Percentiles rank a stretch among this genome's conserved stretches.
Evolutionary conservation across 768 basidiomycete genomes (phyloP).

Genomic region (Lactarius pseudohatsudake): DNA sequence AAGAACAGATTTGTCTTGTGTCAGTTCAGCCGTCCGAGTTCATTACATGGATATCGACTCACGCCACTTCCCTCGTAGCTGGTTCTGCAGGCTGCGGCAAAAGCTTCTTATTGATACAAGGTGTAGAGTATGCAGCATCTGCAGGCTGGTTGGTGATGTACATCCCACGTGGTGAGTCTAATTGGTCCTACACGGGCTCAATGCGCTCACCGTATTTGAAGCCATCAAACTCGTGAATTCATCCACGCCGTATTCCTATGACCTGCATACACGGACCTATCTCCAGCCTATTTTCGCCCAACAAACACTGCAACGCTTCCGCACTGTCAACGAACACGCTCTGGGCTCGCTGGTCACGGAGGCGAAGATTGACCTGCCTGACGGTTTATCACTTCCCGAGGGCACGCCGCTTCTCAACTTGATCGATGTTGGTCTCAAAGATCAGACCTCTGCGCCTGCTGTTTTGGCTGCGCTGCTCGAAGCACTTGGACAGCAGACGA

Average conservation of each 20-base stretch:
- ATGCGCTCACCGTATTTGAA: conserved; percentile 32
- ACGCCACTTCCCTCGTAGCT: conserved; percentile 43
- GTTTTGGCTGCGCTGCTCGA: conserved; percentile 59
- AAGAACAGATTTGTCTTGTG: conserved; percentile 63
- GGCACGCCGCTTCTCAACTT: conserved; percentile 56
- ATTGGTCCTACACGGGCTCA: neutral
- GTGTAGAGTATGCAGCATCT: conserved; percentile 62
- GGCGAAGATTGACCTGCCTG: conserved; percentile 48
- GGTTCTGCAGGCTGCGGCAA: conserved; percentile 81
- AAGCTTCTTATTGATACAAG: conserved; percentile 74
- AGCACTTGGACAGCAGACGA: conserved; percentile 61
- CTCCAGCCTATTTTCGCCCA: conserved; percentile 65
- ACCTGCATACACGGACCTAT: conserved; percentile 74
- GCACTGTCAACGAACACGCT: conserved; percentile 53
- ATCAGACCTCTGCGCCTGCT: conserved; percentile 51
- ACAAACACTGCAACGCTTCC: conserved; percentile 61
- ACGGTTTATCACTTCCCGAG: conserved; percentile 43
- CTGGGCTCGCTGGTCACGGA: conserved; percentile 45
- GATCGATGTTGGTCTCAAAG: conserved; percentile 55
- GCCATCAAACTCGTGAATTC: conserved; percentile 69
- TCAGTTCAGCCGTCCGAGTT: conserved; percentile 38
- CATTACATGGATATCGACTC: neutral
- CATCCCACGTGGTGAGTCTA: conserved; percentile 66
- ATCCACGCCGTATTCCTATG: conserved; percentile 69
- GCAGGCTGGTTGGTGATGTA: conserved; percentile 83